phyloP scores from a whole-genome alignment of 2,329 filamentous ascomycete species.

The Hypomyces rosellus region DNA sequence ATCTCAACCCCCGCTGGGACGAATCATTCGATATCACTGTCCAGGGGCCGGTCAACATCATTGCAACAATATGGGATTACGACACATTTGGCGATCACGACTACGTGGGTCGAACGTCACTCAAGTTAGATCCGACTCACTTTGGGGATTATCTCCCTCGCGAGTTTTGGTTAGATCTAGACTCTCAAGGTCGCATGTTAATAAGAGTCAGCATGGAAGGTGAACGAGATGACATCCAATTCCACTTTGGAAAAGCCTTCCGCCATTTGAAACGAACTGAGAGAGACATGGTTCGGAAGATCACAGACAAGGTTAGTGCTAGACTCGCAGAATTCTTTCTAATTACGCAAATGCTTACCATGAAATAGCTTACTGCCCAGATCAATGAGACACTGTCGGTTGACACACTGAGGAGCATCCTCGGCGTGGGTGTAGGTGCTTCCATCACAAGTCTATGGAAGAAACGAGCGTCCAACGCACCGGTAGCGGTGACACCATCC shows the following conservation, averaged over 20 bases:
- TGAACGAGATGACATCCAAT: constrained; percentile 95
- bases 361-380: constrained; percentile 71
- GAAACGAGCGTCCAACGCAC: constrained; percentile 48
- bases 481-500: constrained; percentile 57
- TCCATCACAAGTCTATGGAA: constrained; percentile 66
- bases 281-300: constrained; percentile 94
- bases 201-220: constrained; percentile 97
- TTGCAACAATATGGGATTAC: constrained; percentile 97
- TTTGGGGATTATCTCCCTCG: constrained; percentile 93
- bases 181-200: constrained; percentile 85
- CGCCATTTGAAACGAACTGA: constrained; percentile 91
- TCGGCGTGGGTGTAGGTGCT: constrained; percentile 65
- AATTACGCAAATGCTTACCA: constrained; percentile 10
- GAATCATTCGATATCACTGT: constrained; percentile 96
- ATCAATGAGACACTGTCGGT: constrained; percentile 85
- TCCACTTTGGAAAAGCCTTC: constrained; percentile 97
- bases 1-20: constrained; percentile 92
- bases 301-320: constrained; percentile 90
- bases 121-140: constrained; percentile 96
- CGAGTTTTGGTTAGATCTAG: constrained; percentile 96
- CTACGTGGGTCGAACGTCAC: constrained; percentile 90
- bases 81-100: constrained; percentile 96
- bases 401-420: constrained; percentile 67
- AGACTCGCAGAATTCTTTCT: constrained; percentile 14
- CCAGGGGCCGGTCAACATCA: constrained; percentile 82